Evolutionary conservation across 2,329 filamentous ascomycete species (phyloP).

Genomic region (Nothopassalora personata): DNA sequence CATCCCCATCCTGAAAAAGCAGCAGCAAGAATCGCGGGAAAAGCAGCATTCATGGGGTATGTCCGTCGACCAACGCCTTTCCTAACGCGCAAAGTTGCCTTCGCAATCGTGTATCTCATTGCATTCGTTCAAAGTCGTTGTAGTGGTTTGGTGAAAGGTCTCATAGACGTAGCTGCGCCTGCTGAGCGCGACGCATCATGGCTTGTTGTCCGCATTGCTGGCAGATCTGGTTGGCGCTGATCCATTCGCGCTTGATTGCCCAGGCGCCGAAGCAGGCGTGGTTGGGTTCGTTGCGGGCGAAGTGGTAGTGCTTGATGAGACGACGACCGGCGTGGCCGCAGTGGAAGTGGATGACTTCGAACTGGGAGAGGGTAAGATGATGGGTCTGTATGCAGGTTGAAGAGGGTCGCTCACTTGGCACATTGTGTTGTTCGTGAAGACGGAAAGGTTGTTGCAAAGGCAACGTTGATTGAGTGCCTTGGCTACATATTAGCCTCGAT

Average conservation of each 20-base stretch:
- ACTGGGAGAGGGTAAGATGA: constrained; percentile 38
- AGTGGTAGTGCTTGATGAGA: constrained; percentile 67
- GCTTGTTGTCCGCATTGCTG: constrained; percentile 32
- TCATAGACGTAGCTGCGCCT: constrained; percentile 21
- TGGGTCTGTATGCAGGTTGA: neutral
- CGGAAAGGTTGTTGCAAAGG: neutral
- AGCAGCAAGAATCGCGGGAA: constrained; percentile 3
- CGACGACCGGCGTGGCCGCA: constrained; percentile 59
- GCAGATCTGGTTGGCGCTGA: constrained; percentile 53
- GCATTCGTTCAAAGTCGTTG: neutral
- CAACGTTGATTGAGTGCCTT: neutral
- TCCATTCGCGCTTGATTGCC: constrained; percentile 55
- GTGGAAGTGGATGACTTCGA: constrained; percentile 61
- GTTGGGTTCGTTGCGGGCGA: constrained; percentile 64
- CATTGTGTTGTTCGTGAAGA: constrained; percentile 15
- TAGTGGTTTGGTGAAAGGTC: neutral
- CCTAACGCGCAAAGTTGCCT: neutral
- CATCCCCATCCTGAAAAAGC: neutral
- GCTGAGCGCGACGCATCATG: constrained; percentile 23
- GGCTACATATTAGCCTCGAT: neutral
- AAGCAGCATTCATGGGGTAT: constrained; percentile 30
- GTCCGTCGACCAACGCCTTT: constrained; percentile 21
- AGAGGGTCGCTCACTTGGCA: constrained; percentile 22
- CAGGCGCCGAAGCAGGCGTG: constrained; percentile 66
- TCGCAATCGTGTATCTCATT: neutral